Evolutionary conservation across 768 basidiomycete species (phyloP), one percentile per base, ranked within the genome.

Genomic region (Auricularia heimuer): DNA sequence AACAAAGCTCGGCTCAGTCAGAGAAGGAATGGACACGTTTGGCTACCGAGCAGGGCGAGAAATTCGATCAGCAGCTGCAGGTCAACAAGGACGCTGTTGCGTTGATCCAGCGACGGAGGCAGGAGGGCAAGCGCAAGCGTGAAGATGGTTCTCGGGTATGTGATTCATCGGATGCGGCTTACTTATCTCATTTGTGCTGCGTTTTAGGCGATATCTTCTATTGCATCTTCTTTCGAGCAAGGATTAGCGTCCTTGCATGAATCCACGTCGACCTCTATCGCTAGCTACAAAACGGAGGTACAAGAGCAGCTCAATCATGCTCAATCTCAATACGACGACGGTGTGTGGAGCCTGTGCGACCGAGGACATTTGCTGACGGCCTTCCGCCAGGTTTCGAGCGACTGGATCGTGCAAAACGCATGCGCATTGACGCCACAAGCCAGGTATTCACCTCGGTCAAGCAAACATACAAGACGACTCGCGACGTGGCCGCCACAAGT

Each of bases 61-160:
- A 81, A 21, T 72, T 83, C 47, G 79, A 79, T 8, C 72, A 73
- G 8, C 76, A 81, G 39, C 72, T 79, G 33, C 72, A 70, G 24
- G 76, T 77, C n/a, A 81, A 80, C 33, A 75, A 71, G 24, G 77
- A 82, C 60, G 73, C 83, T 65, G 73, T 72, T 10, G 71, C 71
- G 4, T 73, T 71, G 0, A 70, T 88, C 36, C 76, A 82, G 61
- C 80, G 80, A 64, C 76, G 79, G 68, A 75, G 77, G 10, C 77
- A 73, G 21, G 82, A 88, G 65, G 78, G 78, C 8, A 83, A 83
- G 72, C 77, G 83, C 60, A 77, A 79, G 8, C 79, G 82, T 42
- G 86, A 88, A 67, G 82, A 80, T 7, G 80, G 82, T 3, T 69
- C 84, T 35, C 86, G 89, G 82, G 89, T 85, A 71, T 63, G 56